Conservation (phyloP, 2,329 filamentous ascomycete species). For the Trichoderma aggressivum region DNA sequence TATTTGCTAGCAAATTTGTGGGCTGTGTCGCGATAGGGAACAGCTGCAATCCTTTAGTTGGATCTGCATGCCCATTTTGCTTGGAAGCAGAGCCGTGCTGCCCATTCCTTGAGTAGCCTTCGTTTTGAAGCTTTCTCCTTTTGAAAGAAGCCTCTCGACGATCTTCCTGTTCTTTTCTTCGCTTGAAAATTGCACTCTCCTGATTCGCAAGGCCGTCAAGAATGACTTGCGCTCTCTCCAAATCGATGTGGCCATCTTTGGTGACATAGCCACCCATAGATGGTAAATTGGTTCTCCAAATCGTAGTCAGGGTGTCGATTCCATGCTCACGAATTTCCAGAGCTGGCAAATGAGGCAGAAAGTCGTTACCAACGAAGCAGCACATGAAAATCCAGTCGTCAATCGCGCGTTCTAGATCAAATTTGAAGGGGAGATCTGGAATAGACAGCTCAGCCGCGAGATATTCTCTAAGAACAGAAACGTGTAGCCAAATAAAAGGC, state of each 20-base stretch:
- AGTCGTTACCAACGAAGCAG: slow-evolving; percentile 98
- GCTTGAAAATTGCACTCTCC: slow-evolving; percentile 89
- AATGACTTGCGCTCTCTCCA: slow-evolving; percentile 83
- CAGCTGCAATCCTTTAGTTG: slow-evolving; percentile 32
- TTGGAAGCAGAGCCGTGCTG: slow-evolving; percentile 8
- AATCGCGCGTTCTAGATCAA: slow-evolving; percentile 88
- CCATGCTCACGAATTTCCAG: slow-evolving; percentile 96
- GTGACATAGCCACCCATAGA: slow-evolving; percentile 94
- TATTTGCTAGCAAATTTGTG: slow-evolving; percentile 49
- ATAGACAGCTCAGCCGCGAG: slow-evolving; percentile 85
- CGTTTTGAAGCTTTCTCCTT: slow-evolving; percentile 69
- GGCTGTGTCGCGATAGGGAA: slow-evolving; percentile 48
- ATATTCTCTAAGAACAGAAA: slow-evolving; percentile 88
- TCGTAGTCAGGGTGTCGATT: slow-evolving; percentile 92
- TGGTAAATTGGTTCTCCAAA: slow-evolving; percentile 91
- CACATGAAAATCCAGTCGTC: slow-evolving; percentile 99
- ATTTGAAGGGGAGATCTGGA: slow-evolving; percentile 77
- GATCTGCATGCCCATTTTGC: slow-evolving; percentile 35
- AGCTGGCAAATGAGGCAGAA: slow-evolving; percentile 94
- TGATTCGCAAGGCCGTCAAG: slow-evolving; percentile 84
- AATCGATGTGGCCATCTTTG: slow-evolving; percentile 87
- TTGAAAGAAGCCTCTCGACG: slow-evolving; percentile 76
- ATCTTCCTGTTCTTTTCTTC: slow-evolving; percentile 82
- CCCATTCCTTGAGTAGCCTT: slow-evolving; percentile 34
- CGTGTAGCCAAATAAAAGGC: slow-evolving; percentile 98